Percentiles rank a stretch among this genome's conserved stretches.
These are phyloP conservation scores for Sugiyamaella pinicola DNA, from an alignment of 1,139 yeast genomes.

Conservation along the genomic window DNA sequence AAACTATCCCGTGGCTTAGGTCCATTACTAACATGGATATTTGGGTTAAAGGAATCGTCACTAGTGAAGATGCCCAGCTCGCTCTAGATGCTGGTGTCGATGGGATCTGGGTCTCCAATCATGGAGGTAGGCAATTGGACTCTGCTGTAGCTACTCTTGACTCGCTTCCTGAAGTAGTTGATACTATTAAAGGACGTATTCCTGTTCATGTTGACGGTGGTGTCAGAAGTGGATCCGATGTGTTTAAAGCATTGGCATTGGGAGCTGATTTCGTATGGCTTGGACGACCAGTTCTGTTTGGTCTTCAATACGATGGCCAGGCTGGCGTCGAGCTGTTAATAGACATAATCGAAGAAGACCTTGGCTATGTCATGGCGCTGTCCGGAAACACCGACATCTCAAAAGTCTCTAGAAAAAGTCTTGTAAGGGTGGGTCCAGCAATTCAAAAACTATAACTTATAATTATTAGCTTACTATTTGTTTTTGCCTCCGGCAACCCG, in stretches of 20 bases:
- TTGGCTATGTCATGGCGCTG: slow-evolving; percentile 40
- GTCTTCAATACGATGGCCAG: slow-evolving; percentile 66
- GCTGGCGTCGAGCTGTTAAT: slow-evolving; percentile 54
- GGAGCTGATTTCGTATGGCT: slow-evolving; percentile 75
- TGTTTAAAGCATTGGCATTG: slow-evolving; percentile 67
- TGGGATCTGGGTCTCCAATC: slow-evolving; percentile 67
- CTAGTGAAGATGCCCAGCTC: slow-evolving; percentile 61
- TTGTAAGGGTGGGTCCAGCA: slow-evolving; percentile 37
- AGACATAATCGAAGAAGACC: slow-evolving; percentile 39
- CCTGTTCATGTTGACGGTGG: slow-evolving; percentile 72
- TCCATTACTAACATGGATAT: slow-evolving; percentile 43
- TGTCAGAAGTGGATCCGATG: slow-evolving; percentile 64
- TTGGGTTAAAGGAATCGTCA: slow-evolving; percentile 58
- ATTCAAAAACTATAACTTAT: slow-evolving; percentile 29
- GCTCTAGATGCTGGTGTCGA: slow-evolving; percentile 61
- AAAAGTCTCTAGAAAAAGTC: slow-evolving; percentile 31
- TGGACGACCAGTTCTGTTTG: slow-evolving; percentile 68
- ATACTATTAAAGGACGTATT: slow-evolving; percentile 50
- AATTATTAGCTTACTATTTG: not conserved
- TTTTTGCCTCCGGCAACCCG: no score
- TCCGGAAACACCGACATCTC: slow-evolving; percentile 34
- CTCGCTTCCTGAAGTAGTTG: slow-evolving; percentile 61
- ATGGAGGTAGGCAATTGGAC: slow-evolving; percentile 73
- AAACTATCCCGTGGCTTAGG: slow-evolving; percentile 49
- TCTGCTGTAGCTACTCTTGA: slow-evolving; percentile 64